These are phyloP conservation scores for Apiospora rasikravindrae DNA, from an alignment of 2,329 filamentous ascomycete species.

Conservation along the genomic window DNA sequence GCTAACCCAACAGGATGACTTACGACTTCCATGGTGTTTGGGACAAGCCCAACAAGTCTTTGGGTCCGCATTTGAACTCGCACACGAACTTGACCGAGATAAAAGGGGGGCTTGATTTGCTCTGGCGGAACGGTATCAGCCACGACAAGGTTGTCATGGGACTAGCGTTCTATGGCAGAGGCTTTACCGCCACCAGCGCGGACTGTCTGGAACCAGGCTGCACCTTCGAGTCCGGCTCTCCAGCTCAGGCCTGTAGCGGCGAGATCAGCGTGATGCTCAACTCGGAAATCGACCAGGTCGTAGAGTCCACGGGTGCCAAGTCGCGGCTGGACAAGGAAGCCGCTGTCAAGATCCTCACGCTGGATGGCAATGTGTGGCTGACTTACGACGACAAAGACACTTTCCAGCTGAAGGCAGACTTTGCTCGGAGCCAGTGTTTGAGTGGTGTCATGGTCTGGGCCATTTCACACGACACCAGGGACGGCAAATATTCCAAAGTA, in stretches of 20 bases:
- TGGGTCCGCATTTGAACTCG: conserved; percentile 10
- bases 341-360: no score
- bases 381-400: background rate
- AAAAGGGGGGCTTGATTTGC: conserved; percentile 44
- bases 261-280: no score
- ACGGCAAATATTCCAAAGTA: no score
- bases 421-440: background rate
- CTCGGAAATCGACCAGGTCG: no score
- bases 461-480: background rate
- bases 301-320: no score
- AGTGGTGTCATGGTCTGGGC: conserved; percentile 1
- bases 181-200: conserved; percentile 28
- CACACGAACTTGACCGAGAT: conserved; percentile 55
- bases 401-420: background rate
- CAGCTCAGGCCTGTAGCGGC: no score
- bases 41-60: conserved; percentile 31
- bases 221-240: background rate
- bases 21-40: no score
- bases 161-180: conserved; percentile 47
- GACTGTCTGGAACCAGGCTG: conserved; percentile 29
- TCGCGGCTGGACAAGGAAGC: no score
- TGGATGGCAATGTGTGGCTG: no score
- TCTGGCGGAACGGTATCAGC: conserved; percentile 50
- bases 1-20: conserved; percentile 35
- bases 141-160: conserved; percentile 49